Percentiles rank a stretch among this genome's conserved stretches.
phyloP scores from a whole-genome alignment of 2,329 filamentous ascomycete genomes.

The Penicillium capsulatum region DNA sequence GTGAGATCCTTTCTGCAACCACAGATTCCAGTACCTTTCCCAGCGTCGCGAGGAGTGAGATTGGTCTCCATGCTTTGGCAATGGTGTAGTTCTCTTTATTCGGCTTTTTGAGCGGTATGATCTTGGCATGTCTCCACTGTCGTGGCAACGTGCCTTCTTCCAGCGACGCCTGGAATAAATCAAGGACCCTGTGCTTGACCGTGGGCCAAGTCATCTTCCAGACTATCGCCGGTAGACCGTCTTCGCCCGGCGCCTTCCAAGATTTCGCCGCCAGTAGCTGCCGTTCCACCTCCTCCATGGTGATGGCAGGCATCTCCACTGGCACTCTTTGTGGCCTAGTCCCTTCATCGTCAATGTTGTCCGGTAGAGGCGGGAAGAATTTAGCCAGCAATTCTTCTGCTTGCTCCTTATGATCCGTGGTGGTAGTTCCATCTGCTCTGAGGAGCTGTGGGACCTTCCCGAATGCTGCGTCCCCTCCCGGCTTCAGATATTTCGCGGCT shows the following conservation, averaged over 20 bases:
- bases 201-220: too few species aligned
- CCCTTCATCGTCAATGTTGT: slow-evolving; percentile 15
- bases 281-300: slow-evolving; percentile 22
- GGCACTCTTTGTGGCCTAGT: slow-evolving; percentile 10
- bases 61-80: slow-evolving; percentile 21
- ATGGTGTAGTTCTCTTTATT: slow-evolving; percentile 11
- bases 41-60: slow-evolving; percentile 24
- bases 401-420: too few species aligned
- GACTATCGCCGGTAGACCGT: too few species aligned
- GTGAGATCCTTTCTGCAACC: too few species aligned
- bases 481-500: slow-evolving; percentile 23
- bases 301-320: slow-evolving; percentile 11
- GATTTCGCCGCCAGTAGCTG: slow-evolving; percentile 6
- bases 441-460: slow-evolving; percentile 15
- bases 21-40: slow-evolving; percentile 31
- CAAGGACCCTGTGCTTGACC: too few species aligned
- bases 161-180: slow-evolving; percentile 8
- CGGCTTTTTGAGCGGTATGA: slow-evolving; percentile 11
- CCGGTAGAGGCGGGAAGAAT: slow-evolving; percentile 16
- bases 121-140: slow-evolving; percentile 8
- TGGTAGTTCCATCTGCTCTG: slow-evolving; percentile 13
- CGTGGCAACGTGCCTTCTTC: slow-evolving; percentile 3
- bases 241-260: too few species aligned
- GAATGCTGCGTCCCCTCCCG: slow-evolving; percentile 15
- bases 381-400: slow-evolving; percentile 14